phyloP scores from a whole-genome alignment of 2,329 filamentous ascomycete genomes.

The Emmonsiellopsis sp. region DNA sequence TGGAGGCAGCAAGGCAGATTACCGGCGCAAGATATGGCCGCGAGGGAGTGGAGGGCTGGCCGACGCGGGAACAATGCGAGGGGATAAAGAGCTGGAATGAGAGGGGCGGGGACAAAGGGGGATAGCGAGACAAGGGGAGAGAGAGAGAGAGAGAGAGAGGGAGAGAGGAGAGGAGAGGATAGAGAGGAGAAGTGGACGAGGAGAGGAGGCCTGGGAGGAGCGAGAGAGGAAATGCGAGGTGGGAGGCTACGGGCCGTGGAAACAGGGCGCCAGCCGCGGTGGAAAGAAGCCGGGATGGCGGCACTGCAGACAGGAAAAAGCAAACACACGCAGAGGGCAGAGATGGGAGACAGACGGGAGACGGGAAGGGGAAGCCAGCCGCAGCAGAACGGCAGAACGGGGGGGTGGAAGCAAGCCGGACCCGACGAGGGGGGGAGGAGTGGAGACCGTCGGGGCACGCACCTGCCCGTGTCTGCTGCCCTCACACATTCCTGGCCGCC shows the following conservation, averaged over 20 bases:
- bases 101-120: too few relatives aligned
- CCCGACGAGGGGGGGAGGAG: not conserved
- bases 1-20: constrained; percentile 1
- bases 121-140: not conserved
- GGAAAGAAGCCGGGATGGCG: too few relatives aligned
- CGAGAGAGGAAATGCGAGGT: constrained; percentile 35
- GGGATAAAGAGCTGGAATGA: not conserved
- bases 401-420: constrained; percentile 7
- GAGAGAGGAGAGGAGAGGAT: constrained; percentile 10
- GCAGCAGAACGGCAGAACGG: constrained; percentile 4
- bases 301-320: too few relatives aligned
- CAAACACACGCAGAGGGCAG: not conserved
- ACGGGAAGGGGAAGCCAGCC: not conserved
- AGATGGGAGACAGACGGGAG: not conserved
- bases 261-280: not conserved
- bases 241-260: constrained; percentile 8
- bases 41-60: not conserved
- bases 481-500: not conserved
- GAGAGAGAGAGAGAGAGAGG: not conserved
- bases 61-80: not conserved
- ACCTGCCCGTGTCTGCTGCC: not conserved
- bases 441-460: not conserved
- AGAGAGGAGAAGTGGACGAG: constrained; percentile 54
- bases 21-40: not conserved
- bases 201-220: constrained; percentile 19